Evolutionary conservation across 257 asterid genomes (phyloP).

Genomic region (Solanum sparsipilum): DNA sequence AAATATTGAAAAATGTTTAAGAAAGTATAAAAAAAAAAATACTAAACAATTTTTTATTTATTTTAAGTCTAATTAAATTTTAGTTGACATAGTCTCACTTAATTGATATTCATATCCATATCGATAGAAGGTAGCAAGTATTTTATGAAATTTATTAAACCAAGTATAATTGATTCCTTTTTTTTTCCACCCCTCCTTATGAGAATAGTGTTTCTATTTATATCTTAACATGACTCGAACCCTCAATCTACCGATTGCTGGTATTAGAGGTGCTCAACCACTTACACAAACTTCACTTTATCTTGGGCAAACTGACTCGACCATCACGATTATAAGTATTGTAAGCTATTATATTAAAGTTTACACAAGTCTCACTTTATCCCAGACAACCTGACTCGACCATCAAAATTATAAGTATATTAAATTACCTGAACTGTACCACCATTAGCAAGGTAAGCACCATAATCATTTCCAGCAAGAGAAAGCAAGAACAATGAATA

Average conservation of each 20-base stretch:
- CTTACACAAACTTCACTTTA: no score
- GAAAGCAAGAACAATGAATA: conserved; percentile 42
- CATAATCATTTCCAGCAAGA: conserved; percentile 70
- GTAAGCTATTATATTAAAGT: neutral
- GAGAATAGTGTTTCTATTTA: no score
- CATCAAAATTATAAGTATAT: neutral
- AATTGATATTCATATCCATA: neutral
- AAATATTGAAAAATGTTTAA: neutral
- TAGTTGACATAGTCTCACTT: rapidly evolving
- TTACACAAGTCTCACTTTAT: no score
- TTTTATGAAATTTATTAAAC: neutral
- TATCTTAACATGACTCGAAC: no score
- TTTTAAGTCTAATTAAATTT: neutral
- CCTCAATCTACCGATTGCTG: rapidly evolving
- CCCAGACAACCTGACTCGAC: no score
- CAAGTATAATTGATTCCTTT: no score
- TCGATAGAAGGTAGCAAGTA: rapidly evolving
- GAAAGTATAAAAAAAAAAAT: neutral
- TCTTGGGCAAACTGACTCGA: no score
- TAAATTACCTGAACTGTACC: conserved; percentile 48
- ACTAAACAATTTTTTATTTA: neutral
- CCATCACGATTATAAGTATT: neutral
- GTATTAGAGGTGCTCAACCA: neutral
- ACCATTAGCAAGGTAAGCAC: conserved; percentile 26
- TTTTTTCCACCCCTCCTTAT: neutral